Conservation (phyloP, 2,329 filamentous ascomycete species). For the Cercospora zeina region DNA sequence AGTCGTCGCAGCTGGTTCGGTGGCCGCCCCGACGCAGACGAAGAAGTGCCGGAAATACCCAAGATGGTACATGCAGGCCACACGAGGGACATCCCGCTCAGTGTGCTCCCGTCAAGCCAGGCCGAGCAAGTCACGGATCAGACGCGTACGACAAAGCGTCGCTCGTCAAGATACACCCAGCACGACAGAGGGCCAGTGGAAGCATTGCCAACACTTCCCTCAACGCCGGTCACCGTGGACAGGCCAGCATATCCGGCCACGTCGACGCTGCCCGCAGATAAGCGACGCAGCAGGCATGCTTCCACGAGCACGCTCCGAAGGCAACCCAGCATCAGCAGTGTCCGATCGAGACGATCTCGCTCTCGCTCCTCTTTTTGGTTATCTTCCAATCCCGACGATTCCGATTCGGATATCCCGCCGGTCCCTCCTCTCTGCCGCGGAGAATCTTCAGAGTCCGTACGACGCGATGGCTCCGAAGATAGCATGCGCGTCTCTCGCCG, state of each 20-base stretch:
- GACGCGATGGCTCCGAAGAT: slow-evolving; percentile 16
- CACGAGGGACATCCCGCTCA: slow-evolving; percentile 9
- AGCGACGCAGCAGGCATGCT: slow-evolving; percentile 21
- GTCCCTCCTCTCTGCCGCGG: slow-evolving; percentile 27
- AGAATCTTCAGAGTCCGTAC: slow-evolving; percentile 21
- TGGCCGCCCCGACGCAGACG: slow-evolving; percentile 24
- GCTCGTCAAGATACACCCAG: background rate
- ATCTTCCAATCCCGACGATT: slow-evolving; percentile 31
- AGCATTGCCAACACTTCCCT: slow-evolving; percentile 23
- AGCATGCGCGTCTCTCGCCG: slow-evolving; percentile 1
- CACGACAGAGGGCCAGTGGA: slow-evolving; percentile 13
- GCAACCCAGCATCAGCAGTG: slow-evolving; percentile 19
- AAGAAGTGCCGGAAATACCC: slow-evolving; percentile 30
- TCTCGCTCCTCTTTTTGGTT: slow-evolving; percentile 27
- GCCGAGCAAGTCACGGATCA: background rate
- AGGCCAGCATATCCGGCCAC: slow-evolving; percentile 20
- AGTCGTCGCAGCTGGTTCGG: slow-evolving; percentile 36
- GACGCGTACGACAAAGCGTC: background rate
- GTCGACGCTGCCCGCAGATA: slow-evolving; percentile 22
- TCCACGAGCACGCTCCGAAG: slow-evolving; percentile 21
- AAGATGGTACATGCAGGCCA: slow-evolving; percentile 19
- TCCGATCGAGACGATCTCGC: slow-evolving; percentile 22
- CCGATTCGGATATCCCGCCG: slow-evolving; percentile 28
- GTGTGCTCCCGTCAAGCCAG: background rate
- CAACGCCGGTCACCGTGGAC: slow-evolving; percentile 21